A percentile compares a stretch with the other conserved stretches of the same genome.
Evolutionary conservation across 2,329 filamentous ascomycete species (phyloP).

Genomic region (Madurella mycetomatis): DNA sequence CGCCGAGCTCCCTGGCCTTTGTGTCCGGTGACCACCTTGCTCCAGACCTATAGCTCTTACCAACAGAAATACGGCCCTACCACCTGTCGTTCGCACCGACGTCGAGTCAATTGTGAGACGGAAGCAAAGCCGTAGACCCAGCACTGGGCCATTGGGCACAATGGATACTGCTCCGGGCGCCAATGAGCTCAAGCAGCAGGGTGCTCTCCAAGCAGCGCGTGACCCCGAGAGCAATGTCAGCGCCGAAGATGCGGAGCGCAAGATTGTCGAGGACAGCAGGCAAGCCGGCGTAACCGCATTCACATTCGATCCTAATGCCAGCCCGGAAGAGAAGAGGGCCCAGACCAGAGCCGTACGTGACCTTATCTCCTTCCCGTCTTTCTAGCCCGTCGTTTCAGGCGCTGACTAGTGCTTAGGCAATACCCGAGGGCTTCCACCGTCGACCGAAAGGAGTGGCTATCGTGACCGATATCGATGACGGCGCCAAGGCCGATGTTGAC

Average conservation of each 20-base stretch:
- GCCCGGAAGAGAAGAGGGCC: slow-evolving; percentile 75
- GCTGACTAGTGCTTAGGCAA: slow-evolving; percentile 41
- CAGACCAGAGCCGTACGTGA: slow-evolving; percentile 69
- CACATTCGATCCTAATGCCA: slow-evolving; percentile 82
- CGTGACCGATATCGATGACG: slow-evolving; percentile 74
- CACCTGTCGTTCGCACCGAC: not conserved
- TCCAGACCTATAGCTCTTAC: not conserved
- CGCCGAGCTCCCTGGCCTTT: not conserved
- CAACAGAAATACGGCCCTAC: not conserved
- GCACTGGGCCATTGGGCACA: slow-evolving; percentile 11
- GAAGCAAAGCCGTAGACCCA: slow-evolving; percentile 15
- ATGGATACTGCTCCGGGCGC: slow-evolving; percentile 32
- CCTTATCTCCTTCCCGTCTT: not conserved
- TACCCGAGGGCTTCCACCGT: slow-evolving; percentile 61
- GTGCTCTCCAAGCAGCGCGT: slow-evolving; percentile 69
- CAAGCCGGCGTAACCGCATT: slow-evolving; percentile 77
- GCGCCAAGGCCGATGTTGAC: slow-evolving; percentile 65
- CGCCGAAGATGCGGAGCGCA: slow-evolving; percentile 66
- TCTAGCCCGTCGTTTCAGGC: not conserved
- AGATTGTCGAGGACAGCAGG: slow-evolving; percentile 70
- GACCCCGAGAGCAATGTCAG: slow-evolving; percentile 65
- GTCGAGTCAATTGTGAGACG: slow-evolving; percentile 18
- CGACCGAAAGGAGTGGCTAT: slow-evolving; percentile 63
- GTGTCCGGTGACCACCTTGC: not conserved
- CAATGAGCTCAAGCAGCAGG: slow-evolving; percentile 74